Conservation (phyloP, 2,329 filamentous ascomycete genomes). For the Aspergillus eucalypticola region DNA sequence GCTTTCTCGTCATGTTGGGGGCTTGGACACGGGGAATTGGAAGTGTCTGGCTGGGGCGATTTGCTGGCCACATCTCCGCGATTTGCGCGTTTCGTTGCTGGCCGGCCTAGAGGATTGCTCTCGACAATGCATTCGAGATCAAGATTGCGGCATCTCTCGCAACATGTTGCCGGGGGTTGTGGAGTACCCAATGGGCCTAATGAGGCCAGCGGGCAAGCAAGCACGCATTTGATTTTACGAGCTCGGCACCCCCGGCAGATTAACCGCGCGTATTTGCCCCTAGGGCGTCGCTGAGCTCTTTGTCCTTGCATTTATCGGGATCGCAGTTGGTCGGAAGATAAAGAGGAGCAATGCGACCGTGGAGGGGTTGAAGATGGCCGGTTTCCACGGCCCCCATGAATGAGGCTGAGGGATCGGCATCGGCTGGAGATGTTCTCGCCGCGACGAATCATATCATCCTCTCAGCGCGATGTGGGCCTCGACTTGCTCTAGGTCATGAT, state of each 20-base stretch:
- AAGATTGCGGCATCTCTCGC: conserved; percentile 21
- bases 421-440: no score
- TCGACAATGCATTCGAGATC: conserved; percentile 21
- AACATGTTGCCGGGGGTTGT: conserved; percentile 12
- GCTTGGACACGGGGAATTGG: not conserved
- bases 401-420: not conserved
- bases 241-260: conserved; percentile 22
- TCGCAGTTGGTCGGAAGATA: not conserved
- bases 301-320: not conserved
- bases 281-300: not conserved
- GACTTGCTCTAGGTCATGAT: no score
- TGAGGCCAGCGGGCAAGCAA: conserved; percentile 8
- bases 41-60: not conserved
- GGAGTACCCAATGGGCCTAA: conserved; percentile 9
- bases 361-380: not conserved
- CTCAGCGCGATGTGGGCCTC: no score
- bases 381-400: not conserved
- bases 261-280: conserved; percentile 19
- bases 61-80: not conserved
- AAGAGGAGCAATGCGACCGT: not conserved
- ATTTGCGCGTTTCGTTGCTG: conserved; percentile 10
- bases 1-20: not conserved
- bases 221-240: conserved; percentile 23
- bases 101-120: conserved; percentile 16
- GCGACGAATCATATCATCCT: no score